These are phyloP conservation scores for Aspergillus conjunctus DNA, from an alignment of 495 filamentous ascomycete species.

Conservation along the genomic window DNA sequence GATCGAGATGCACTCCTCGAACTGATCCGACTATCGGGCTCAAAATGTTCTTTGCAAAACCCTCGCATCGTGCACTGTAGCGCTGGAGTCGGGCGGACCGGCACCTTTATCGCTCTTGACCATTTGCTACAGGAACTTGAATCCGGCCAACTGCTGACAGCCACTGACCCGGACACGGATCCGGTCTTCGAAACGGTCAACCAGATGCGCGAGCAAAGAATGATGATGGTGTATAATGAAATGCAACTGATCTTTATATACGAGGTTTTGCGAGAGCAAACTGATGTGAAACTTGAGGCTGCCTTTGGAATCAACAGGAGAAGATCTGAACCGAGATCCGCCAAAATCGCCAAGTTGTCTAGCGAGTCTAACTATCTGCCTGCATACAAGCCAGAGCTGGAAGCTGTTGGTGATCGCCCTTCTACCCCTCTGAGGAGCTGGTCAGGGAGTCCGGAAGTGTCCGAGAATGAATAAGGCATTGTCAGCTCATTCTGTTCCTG, in stretches of 20 bases:
- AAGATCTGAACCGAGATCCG: slow-evolving; percentile 38
- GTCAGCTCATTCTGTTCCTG: not conserved
- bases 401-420: slow-evolving; percentile 32
- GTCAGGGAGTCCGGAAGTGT: slow-evolving; percentile 35
- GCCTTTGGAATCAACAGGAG: slow-evolving; percentile 25
- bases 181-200: slow-evolving; percentile 77
- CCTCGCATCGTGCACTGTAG: slow-evolving; percentile 92
- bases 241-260: slow-evolving; percentile 89
- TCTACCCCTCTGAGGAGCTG: slow-evolving; percentile 34
- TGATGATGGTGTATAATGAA: slow-evolving; percentile 95
- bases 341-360: slow-evolving; percentile 46
- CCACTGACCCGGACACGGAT: slow-evolving; percentile 50
- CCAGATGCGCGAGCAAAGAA: slow-evolving; percentile 80
- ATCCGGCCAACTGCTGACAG: slow-evolving; percentile 63
- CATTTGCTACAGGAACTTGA: slow-evolving; percentile 82
- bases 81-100: slow-evolving; percentile 90
- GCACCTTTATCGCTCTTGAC: slow-evolving; percentile 94
- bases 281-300: slow-evolving; percentile 56
- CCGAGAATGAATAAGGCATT: slow-evolving; percentile 39
- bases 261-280: slow-evolving; percentile 75
- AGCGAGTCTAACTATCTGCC: slow-evolving; percentile 35
- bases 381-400: slow-evolving; percentile 45
- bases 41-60: slow-evolving; percentile 67
- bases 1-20: slow-evolving; percentile 78
- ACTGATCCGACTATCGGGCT: slow-evolving; percentile 72